These are phyloP conservation scores for Agarophyton chilense DNA, from an alignment of 23 red algal species.

Conservation along the genomic window DNA sequence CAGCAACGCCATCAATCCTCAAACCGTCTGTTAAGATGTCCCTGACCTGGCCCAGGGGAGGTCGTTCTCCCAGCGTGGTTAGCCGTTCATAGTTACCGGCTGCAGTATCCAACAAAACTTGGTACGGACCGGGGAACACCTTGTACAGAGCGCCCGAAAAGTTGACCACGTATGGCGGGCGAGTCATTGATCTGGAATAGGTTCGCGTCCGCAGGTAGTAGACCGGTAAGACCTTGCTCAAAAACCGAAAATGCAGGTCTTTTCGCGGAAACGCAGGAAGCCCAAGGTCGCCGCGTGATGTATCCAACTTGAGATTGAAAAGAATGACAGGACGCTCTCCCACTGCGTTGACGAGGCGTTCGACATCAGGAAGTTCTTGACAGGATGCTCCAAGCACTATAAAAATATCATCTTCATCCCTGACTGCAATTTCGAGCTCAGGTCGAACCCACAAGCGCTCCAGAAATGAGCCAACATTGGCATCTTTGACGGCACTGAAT, in stretches of 20 bases:
- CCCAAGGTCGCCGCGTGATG: conserved; percentile 88
- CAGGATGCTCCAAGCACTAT: conserved; percentile 83
- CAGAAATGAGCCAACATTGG: conserved; percentile 43
- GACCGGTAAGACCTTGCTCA: conserved; percentile 77
- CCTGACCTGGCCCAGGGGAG: conserved; percentile 64
- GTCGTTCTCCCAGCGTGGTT: conserved; percentile 52
- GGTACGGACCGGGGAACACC: conserved; percentile 84
- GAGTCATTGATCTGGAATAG: conserved; percentile 70
- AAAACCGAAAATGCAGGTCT: conserved; percentile 87
- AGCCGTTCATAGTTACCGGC: conserved; percentile 69
- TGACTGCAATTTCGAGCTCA: conserved; percentile 76
- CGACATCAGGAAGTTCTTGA: conserved; percentile 92
- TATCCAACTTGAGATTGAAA: conserved; percentile 97
- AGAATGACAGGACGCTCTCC: conserved; percentile 79
- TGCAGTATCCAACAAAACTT: conserved; percentile 82
- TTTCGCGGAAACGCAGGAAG: conserved; percentile 93
- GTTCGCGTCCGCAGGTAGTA: conserved; percentile 92
- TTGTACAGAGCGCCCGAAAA: conserved; percentile 84
- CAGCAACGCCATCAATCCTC: conserved; percentile 41
- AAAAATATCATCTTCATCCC: conserved; percentile 91
- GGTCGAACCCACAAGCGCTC: conserved; percentile 68
- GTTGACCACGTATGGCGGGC: conserved; percentile 82
- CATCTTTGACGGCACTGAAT: conserved; percentile 67
- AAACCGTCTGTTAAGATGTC: conserved; percentile 78
- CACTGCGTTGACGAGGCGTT: conserved; percentile 63